phyloP scores from a whole-genome alignment of 176 grass and related monocot species.

The Themeda triandra region DNA sequence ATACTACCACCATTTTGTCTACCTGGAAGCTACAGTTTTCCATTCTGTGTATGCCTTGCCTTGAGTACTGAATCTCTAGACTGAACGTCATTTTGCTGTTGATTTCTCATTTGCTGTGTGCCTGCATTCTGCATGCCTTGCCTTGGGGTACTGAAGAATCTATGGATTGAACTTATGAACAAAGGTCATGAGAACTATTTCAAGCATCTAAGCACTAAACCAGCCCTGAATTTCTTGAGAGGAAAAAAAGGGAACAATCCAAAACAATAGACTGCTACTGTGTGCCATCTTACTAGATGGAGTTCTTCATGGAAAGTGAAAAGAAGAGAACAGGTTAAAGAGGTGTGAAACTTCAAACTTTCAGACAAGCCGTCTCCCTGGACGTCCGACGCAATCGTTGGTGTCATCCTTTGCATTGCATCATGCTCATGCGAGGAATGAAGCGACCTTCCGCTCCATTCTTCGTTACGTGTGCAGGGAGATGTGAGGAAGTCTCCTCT shows the following conservation, averaged over 20 bases:
- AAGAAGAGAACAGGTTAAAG: background rate
- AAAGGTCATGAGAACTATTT: background rate
- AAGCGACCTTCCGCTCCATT: background rate
- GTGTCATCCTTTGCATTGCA: background rate
- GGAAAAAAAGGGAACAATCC: background rate
- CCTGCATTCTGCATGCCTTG: background rate
- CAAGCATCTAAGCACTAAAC: background rate
- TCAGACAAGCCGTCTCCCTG: background rate
- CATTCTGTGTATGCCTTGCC: background rate
- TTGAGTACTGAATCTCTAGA: background rate
- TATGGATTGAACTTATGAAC: background rate
- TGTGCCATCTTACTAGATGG: background rate
- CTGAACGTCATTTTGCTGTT: background rate
- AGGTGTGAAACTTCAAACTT: background rate
- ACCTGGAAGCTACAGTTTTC: background rate
- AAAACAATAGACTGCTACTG: background rate
- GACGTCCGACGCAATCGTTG: background rate
- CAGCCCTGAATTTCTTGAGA: background rate
- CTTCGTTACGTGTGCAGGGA: background rate
- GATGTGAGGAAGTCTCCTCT: background rate
- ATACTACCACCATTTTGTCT: background rate
- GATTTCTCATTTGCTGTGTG: background rate
- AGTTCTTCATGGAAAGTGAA: background rate
- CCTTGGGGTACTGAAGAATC: background rate
- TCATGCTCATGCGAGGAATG: background rate